phyloP scores from a whole-genome alignment of 2,329 filamentous ascomycete species.

The Dactylellina haptotyla region DNA sequence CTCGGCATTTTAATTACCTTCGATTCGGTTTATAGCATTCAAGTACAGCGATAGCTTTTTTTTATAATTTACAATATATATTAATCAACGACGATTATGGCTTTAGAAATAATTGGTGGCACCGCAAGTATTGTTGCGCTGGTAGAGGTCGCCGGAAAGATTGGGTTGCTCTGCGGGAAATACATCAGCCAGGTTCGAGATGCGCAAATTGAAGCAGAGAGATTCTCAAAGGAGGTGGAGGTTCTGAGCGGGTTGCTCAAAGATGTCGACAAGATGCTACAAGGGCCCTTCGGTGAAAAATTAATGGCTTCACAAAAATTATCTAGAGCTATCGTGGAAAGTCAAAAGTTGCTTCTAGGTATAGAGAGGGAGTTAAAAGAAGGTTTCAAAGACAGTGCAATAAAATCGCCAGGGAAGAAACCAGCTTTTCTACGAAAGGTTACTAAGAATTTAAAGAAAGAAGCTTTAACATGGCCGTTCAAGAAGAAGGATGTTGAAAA shows the following conservation, averaged over 20 bases:
- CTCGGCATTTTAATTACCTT: too few species aligned
- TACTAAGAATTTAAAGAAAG: neutral
- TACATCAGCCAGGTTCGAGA: neutral
- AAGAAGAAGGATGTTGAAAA: neutral
- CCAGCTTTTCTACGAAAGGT: neutral
- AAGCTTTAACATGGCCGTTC: neutral
- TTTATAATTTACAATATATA: too few species aligned
- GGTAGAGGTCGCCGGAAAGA: conserved; percentile 4
- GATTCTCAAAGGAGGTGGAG: neutral
- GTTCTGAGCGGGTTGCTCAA: neutral
- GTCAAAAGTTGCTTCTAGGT: neutral
- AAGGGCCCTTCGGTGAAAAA: neutral
- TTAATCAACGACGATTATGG: neutral
- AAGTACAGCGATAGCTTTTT: too few species aligned
- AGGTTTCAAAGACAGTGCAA: neutral
- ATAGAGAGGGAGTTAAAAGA: neutral
- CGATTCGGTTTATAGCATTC: too few species aligned
- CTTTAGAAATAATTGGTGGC: conserved; percentile 15
- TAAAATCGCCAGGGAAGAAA: too few species aligned
- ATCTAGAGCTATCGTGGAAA: neutral
- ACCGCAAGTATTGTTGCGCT: neutral
- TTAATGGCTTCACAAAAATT: neutral
- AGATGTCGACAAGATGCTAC: neutral
- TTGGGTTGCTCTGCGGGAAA: conserved; percentile 1
- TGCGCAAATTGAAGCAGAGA: neutral